These are phyloP conservation scores for Lotmaria passim DNA, from an alignment of 208 protist species.

Conservation along the genomic window DNA sequence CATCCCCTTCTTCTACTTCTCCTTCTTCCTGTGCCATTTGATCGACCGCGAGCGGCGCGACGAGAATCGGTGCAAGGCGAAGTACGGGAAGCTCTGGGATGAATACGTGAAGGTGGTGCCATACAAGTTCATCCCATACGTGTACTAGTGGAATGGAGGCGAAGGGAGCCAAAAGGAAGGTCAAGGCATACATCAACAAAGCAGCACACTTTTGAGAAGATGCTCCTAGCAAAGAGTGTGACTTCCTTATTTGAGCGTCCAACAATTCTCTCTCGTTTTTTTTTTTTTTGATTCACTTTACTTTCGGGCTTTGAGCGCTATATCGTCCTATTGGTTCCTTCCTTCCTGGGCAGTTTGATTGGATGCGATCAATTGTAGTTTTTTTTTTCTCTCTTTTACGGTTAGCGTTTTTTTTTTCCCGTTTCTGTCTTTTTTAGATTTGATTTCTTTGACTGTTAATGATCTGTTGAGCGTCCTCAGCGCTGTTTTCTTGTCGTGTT, in stretches of 20 bases:
- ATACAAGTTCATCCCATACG: slow-evolving; percentile 95
- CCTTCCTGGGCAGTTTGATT: too few relatives aligned
- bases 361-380: too few relatives aligned
- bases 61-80: slow-evolving; percentile 79
- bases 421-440: too few relatives aligned
- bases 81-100: slow-evolving; percentile 96
- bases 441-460: neutral
- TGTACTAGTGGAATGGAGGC: slow-evolving; percentile 73
- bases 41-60: slow-evolving; percentile 91
- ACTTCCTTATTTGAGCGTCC: too few relatives aligned
- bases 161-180: neutral
- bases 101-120: slow-evolving; percentile 93
- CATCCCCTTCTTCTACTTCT: slow-evolving; percentile 96
- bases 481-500: too few relatives aligned
- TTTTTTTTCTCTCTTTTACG: slow-evolving; percentile 7
- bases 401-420: slow-evolving; percentile 9
- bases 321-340: too few relatives aligned
- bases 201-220: too few relatives aligned
- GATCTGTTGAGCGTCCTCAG: too few relatives aligned
- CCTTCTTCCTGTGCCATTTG: slow-evolving; percentile 93
- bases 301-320: neutral
- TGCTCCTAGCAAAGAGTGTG: too few relatives aligned
- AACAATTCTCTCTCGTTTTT: too few relatives aligned
- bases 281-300: slow-evolving; percentile 9
- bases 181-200: neutral